Conservation (phyloP, 106 monocot species). For the Dioscorea zingiberensis region DNA sequence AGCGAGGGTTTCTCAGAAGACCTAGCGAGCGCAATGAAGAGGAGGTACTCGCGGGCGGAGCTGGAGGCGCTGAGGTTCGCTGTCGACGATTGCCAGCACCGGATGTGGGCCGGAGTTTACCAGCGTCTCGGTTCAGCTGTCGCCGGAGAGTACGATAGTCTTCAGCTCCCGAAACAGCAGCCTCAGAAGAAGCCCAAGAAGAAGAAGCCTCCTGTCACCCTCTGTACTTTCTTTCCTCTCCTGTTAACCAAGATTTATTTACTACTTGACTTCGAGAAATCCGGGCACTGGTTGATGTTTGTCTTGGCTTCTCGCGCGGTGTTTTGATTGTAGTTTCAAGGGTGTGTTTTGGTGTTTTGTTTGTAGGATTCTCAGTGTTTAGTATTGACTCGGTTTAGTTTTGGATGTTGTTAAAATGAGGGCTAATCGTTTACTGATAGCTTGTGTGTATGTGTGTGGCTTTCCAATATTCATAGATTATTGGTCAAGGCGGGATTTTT, state of each 20-base stretch:
- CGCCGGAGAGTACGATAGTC: slow-evolving; percentile 29
- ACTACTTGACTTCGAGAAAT: no score
- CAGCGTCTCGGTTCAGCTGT: slow-evolving; percentile 11
- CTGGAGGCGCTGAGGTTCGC: slow-evolving; percentile 40
- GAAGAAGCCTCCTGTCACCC: background rate
- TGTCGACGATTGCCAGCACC: slow-evolving; percentile 19
- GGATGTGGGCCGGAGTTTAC: slow-evolving; percentile 43
- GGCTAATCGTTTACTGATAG: no score
- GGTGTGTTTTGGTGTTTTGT: background rate
- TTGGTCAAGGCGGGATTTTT: no score
- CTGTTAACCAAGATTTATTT: background rate
- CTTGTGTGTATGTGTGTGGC: no score
- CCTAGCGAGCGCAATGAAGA: background rate
- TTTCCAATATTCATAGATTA: no score
- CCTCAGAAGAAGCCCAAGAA: background rate
- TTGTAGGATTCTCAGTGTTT: background rate
- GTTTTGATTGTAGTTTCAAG: background rate
- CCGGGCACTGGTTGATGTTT: background rate
- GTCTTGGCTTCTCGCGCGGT: background rate
- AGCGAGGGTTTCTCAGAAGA: no score
- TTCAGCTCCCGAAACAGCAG: slow-evolving; percentile 6
- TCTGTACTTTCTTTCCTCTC: background rate
- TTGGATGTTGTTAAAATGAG: no score
- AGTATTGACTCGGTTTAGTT: no score
- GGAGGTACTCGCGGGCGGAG: slow-evolving; percentile 37